Percentiles rank a stretch among this genome's conserved stretches.
Evolutionary conservation across 1,284 basidiomycete species (phyloP).

Genomic region (Fomitopsis palustris): DNA sequence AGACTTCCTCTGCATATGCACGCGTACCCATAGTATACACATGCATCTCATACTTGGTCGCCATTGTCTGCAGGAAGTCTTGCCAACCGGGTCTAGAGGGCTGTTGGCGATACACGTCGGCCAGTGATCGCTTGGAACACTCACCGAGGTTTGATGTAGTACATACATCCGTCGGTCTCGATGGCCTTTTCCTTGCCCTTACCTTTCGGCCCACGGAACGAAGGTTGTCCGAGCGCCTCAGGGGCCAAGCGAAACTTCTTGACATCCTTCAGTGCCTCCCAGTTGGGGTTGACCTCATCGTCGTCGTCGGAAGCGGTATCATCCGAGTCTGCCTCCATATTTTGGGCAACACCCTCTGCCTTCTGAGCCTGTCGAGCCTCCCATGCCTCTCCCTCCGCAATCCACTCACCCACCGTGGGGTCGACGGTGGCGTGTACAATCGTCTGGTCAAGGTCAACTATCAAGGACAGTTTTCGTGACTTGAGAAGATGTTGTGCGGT

Average conservation of each 20-base stretch:
- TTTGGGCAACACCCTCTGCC: constrained; percentile 25
- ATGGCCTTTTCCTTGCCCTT: constrained; percentile 61
- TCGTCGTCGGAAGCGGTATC: constrained; percentile 38
- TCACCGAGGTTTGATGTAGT: constrained; percentile 95
- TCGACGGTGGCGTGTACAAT: constrained; percentile 99
- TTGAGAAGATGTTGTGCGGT: constrained; percentile 76
- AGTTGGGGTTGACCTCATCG: constrained; percentile 82
- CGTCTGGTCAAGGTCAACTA: constrained; percentile 98
- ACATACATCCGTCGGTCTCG: constrained; percentile 83
- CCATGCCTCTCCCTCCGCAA: constrained; percentile 78
- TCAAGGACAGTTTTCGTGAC: constrained; percentile 83
- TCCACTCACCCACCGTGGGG: constrained; percentile 98
- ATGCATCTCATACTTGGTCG: constrained; percentile 93
- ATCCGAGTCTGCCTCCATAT: constrained; percentile 33
- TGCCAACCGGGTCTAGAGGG: constrained; percentile 77
- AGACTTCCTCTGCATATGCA: constrained; percentile 94
- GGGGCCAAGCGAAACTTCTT: constrained; percentile 83
- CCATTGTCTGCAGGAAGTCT: constrained; percentile 71
- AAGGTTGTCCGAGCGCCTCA: constrained; percentile 62
- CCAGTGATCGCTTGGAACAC: constrained; percentile 23
- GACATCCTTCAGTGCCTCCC: constrained; percentile 85
- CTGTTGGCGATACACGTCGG: constrained; percentile 12
- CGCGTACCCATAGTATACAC: constrained; percentile 99
- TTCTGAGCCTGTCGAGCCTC: constrained; percentile 51
- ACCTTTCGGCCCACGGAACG: constrained; percentile 37